Conservation (phyloP, 371 early-diverging fungal genomes). For the Lichtheimia ornata region DNA sequence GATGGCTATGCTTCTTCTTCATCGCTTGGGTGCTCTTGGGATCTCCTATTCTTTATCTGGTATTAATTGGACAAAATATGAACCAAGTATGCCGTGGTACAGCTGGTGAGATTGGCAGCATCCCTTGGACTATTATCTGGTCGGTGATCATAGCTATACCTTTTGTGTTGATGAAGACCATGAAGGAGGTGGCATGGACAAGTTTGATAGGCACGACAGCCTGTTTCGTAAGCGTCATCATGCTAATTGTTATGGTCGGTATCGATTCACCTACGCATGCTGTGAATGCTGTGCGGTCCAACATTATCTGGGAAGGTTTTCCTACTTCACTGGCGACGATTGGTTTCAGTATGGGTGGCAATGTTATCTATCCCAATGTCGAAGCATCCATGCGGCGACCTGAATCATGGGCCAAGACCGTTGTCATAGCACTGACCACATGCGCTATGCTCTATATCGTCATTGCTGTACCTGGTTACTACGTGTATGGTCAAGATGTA, state of each 20-base stretch:
- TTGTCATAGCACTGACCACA: constrained; percentile 66
- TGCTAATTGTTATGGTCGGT: constrained; percentile 39
- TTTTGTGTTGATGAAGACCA: constrained; percentile 56
- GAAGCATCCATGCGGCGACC: constrained; percentile 82
- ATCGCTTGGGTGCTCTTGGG: constrained; percentile 59
- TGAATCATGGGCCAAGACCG: constrained; percentile 68
- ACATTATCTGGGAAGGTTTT: constrained; percentile 51
- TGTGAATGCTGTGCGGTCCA: constrained; percentile 17
- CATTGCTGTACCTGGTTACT: constrained; percentile 78
- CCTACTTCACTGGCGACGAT: constrained; percentile 64
- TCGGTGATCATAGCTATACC: constrained; percentile 53
- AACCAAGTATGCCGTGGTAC: constrained; percentile 39
- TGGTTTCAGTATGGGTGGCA: constrained; percentile 79
- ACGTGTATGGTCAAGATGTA: constrained; percentile 73
- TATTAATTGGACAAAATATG: constrained; percentile 54
- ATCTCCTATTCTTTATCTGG: constrained; percentile 56
- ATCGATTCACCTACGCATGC: constrained; percentile 21
- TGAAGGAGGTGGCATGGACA: constrained; percentile 65
- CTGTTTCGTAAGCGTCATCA: constrained; percentile 42
- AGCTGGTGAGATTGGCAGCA: constrained; percentile 32
- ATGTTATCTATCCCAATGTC: constrained; percentile 80
- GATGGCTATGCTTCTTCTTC: constrained; percentile 54
- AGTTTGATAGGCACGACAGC: constrained; percentile 60
- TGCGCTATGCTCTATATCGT: constrained; percentile 75
- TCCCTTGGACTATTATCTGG: constrained; percentile 69